Percentiles rank a stretch among this genome's conserved stretches.
phyloP scores from a whole-genome alignment of 192 early-diverging fungal genomes.

The Backusella westeae region DNA sequence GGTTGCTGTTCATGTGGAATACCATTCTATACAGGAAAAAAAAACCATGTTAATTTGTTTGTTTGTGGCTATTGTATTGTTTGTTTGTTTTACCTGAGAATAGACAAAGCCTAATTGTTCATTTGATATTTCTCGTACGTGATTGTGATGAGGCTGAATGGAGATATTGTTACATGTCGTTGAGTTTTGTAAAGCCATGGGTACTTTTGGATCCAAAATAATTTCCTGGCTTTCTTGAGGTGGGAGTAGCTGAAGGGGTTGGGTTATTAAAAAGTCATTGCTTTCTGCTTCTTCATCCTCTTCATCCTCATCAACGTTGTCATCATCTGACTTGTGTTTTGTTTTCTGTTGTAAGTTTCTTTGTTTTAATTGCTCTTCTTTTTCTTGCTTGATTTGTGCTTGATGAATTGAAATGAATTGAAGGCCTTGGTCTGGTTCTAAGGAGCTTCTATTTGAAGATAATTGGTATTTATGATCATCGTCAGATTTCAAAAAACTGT shows the following conservation, averaged over 20 bases:
- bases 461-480: not conserved
- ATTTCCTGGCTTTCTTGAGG: not conserved
- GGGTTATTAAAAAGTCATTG: not conserved
- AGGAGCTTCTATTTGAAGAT: not conserved
- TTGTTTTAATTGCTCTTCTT: not conserved
- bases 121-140: not conserved
- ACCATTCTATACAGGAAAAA: not conserved
- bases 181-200: not conserved
- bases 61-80: not conserved
- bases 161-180: too few relatives aligned
- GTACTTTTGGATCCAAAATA: not conserved
- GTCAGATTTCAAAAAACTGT: not conserved
- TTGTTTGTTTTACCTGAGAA: constrained; percentile 4
- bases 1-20: not conserved
- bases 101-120: not conserved
- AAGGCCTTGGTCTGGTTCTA: not conserved
- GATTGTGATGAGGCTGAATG: not conserved
- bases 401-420: not conserved
- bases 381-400: not conserved
- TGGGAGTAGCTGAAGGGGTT: not conserved
- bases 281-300: not conserved
- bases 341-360: not conserved
- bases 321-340: not conserved
- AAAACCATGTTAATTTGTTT: not conserved
- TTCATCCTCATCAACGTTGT: not conserved